Evolutionary conservation across 139 green algal genomes (phyloP), one percentile per base, ranked within the genome.

Genomic region (Ostreobium quekettii): DNA sequence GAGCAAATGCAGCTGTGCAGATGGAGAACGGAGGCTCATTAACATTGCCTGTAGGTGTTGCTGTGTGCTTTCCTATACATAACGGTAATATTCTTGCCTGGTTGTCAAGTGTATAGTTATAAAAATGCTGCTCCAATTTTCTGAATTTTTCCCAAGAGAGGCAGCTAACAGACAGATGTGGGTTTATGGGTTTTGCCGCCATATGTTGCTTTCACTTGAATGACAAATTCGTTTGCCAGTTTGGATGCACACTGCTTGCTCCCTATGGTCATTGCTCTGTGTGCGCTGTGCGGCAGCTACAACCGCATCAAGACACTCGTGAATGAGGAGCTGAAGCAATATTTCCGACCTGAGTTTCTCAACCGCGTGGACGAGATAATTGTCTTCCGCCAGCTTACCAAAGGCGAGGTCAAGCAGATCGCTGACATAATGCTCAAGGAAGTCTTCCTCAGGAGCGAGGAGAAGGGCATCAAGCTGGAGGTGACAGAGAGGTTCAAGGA

Each of bases 291-390:
- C 42, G 15, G 42, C 19, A 82, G 70, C 65, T 95, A 95, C 85
- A 84, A 92, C 75, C 82, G 94, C 73, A 99, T 99, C 87, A 99
- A 99, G 85, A 85, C 74, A 0, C 82, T 97, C 48, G 77, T 75
- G 56, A 97, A 97, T 71, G 93, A 99, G 85, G 95, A 99, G 86
- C 86, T 99, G 36, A 99, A 99, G 87, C 85, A 92, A 71, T 98
- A 98, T 83, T 98, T 98, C 89, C 71, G 90, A 33, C 60, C 93
- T 82, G 93, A 98, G 85, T 98, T 99, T 85, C 85, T 99, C 26
- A 99, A 98, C 82, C 85, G 93, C 33, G 87, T 98, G 74, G 94
- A 99, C 76, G 94, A 99, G 88, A 98, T 98, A 80, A 97, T 99
- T 62, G 93, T 99, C n/a, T 99, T 98, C 92, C 78, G 92, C 38